These are phyloP conservation scores for Fusarium cyanostomum DNA, from an alignment of 2,329 filamentous ascomycete species.

Conservation along the genomic window DNA sequence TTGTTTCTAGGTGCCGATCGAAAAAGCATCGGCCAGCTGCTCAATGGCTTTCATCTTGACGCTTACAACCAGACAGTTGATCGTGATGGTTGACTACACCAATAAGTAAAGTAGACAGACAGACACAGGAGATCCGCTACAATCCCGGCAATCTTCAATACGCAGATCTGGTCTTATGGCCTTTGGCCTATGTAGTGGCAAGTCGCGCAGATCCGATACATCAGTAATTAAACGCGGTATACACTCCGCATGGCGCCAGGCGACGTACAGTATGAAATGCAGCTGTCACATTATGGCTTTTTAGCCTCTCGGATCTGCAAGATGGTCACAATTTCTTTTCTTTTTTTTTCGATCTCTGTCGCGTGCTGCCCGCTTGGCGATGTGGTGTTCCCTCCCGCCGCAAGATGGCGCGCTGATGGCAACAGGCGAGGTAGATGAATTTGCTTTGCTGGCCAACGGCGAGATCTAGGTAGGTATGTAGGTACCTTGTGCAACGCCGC, in stretches of 20 bases:
- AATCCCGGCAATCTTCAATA: conserved; percentile 21
- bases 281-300: conserved; percentile 23
- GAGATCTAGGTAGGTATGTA: no score
- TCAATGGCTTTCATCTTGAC: conserved; percentile 23
- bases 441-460: conserved; percentile 7
- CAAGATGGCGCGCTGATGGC: neutral
- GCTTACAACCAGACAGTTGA: neutral
- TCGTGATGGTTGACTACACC: neutral
- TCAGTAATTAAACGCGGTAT: conserved; percentile 9
- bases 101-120: no score
- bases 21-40: conserved; percentile 34
- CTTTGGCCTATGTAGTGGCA: conserved; percentile 13
- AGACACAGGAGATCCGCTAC: conserved; percentile 7
- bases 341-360: conserved; percentile 13
- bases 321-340: conserved; percentile 21
- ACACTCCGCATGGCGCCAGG: neutral
- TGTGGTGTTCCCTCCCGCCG: neutral
- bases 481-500: no score
- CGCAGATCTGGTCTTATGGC: conserved; percentile 17
- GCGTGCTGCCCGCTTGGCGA: neutral
- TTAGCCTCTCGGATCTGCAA: conserved; percentile 14
- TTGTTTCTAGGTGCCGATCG: conserved; percentile 30
- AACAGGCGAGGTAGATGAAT: neutral
- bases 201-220: conserved; percentile 12
- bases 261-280: conserved; percentile 1